phyloP scores from a whole-genome alignment of 2,329 filamentous ascomycete genomes.

The Mycocentrospora acerina region DNA sequence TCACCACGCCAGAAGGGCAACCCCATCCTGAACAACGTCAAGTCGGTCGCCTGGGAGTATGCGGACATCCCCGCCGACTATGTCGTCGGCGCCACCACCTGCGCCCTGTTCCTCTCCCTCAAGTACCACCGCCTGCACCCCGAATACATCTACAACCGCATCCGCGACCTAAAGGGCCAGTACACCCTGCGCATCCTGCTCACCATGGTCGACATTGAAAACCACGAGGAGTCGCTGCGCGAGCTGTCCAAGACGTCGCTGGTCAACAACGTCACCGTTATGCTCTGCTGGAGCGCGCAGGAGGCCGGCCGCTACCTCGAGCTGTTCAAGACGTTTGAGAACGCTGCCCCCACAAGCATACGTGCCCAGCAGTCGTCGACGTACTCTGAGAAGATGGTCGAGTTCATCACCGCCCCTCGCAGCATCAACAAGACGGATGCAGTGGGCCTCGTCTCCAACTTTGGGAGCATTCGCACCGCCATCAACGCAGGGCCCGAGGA shows the following conservation, averaged over 20 bases:
- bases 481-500: conserved; percentile 88
- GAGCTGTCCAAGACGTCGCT: conserved; percentile 91
- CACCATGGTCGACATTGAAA: conserved; percentile 90
- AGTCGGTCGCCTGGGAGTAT: conserved; percentile 89
- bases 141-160: conserved; percentile 95
- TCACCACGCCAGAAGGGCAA: conserved; percentile 94
- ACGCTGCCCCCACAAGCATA: conserved; percentile 79
- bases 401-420: conserved; percentile 88
- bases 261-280: conserved; percentile 87
- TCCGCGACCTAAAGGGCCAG: conserved; percentile 78
- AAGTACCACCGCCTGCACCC: conserved; percentile 98
- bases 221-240: conserved; percentile 85
- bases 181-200: conserved; percentile 86
- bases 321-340: conserved; percentile 91
- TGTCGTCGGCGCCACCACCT: conserved; percentile 81
- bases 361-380: conserved; percentile 79
- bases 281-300: conserved; percentile 91
- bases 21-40: conserved; percentile 80
- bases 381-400: conserved; percentile 84
- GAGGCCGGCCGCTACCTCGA: conserved; percentile 94
- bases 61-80: conserved; percentile 96
- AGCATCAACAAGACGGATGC: conserved; percentile 95
- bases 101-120: conserved; percentile 86
- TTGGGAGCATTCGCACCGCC: conserved; percentile 83
- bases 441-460: conserved; percentile 83